phyloP scores from a whole-genome alignment of 805 yeast genomes.

The Wickerhamomyces bovis region DNA sequence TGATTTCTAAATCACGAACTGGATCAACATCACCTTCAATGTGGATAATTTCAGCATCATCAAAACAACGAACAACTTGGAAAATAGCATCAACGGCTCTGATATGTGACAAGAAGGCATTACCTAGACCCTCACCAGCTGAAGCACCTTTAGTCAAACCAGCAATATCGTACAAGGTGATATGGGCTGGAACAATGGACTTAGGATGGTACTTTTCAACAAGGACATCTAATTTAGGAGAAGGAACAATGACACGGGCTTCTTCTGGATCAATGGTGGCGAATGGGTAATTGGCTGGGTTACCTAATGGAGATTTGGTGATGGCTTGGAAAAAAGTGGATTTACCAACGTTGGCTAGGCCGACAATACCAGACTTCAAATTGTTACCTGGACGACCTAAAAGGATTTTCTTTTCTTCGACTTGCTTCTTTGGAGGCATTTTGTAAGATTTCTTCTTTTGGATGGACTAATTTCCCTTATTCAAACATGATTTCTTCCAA shows the following conservation, averaged over 20 bases:
- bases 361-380: slow-evolving; percentile 84
- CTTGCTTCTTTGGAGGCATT: slow-evolving; percentile 73
- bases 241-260: slow-evolving; percentile 92
- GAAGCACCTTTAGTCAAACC: slow-evolving; percentile 97
- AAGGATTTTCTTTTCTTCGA: slow-evolving; percentile 63
- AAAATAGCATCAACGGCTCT: slow-evolving; percentile 97
- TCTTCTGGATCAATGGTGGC: slow-evolving; percentile 99
- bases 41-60: slow-evolving; percentile 96
- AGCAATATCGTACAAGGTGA: slow-evolving; percentile 94
- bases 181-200: slow-evolving; percentile 82
- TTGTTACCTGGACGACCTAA: slow-evolving; percentile 82
- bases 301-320: slow-evolving; percentile 87
- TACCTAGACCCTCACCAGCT: slow-evolving; percentile 96
- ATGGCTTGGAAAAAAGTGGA: slow-evolving; percentile 97
- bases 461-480: background rate
- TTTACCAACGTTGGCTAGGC: slow-evolving; percentile 92
- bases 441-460: background rate
- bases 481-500: background rate
- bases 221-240: slow-evolving; percentile 77
- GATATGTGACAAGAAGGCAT: slow-evolving; percentile 92
- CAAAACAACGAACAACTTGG: slow-evolving; percentile 96
- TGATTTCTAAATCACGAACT: slow-evolving; percentile 87
- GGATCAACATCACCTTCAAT: slow-evolving; percentile 97
- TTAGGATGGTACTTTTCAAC: slow-evolving; percentile 75
- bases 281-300: slow-evolving; percentile 96